phyloP scores from a whole-genome alignment of 768 basidiomycete genomes.

The Suillus lakei region DNA sequence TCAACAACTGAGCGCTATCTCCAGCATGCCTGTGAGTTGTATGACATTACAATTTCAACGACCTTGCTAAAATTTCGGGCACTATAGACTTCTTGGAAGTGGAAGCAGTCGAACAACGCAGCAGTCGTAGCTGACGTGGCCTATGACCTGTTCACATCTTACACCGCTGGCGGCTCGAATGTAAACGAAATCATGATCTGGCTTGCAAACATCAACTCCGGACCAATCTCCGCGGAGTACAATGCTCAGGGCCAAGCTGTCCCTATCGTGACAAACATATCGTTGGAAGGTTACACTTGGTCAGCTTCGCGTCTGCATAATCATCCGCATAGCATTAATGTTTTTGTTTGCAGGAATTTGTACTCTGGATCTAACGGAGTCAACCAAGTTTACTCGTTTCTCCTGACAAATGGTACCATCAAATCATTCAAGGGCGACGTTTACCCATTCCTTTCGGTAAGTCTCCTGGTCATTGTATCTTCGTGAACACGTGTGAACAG shows the following conservation, averaged over 20 bases:
- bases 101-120: constrained; percentile 51
- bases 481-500: background rate
- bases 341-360: constrained; percentile 48
- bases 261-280: constrained; percentile 46
- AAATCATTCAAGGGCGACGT: constrained; percentile 59
- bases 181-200: constrained; percentile 64
- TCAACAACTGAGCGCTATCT: constrained; percentile 56
- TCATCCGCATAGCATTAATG: background rate
- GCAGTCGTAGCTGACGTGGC: constrained; percentile 58
- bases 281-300: constrained; percentile 57
- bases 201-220: constrained; percentile 61
- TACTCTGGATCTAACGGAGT: constrained; percentile 57
- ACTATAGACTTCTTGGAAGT: constrained; percentile 56
- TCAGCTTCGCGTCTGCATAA: constrained; percentile 20
- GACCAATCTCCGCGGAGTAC: constrained; percentile 59
- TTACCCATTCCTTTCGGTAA: constrained; percentile 54
- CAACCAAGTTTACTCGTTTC: constrained; percentile 58
- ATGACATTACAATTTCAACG: background rate
- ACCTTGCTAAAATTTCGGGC: constrained; percentile 1
- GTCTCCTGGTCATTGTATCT: background rate
- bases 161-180: constrained; percentile 50
- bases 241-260: constrained; percentile 48
- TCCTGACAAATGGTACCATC: constrained; percentile 41
- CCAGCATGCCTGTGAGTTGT: constrained; percentile 55
- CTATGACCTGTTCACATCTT: constrained; percentile 68